Percentiles rank a stretch among this genome's conserved stretches.
Conservation (phyloP, 2,329 filamentous ascomycete species). For the Phyllosticta citriasiana region DNA sequence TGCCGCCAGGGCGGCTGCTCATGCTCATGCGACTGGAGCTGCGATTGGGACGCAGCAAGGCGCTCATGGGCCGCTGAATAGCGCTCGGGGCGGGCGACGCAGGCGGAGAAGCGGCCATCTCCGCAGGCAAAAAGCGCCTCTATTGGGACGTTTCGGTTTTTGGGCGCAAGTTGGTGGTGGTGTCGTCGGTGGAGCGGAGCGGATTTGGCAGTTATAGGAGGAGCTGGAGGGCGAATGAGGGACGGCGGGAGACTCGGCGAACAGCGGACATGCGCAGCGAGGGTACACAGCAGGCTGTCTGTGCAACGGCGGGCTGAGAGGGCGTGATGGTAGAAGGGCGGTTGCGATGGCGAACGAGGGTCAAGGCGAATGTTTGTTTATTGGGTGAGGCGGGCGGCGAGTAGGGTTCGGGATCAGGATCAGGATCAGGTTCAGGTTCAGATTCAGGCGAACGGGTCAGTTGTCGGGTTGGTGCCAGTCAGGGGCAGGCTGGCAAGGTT, state of each 20-base stretch:
- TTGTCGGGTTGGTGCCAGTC: not conserved
- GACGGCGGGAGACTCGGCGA: not conserved
- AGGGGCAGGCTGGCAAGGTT: not conserved
- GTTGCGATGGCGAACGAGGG: not conserved
- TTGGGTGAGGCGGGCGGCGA: not conserved
- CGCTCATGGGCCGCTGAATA: conserved; percentile 64
- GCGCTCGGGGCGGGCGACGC: conserved; percentile 25
- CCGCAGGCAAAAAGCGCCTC: not conserved
- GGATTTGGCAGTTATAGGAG: not conserved
- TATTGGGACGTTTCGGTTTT: not conserved
- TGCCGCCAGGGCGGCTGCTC: conserved; percentile 62
- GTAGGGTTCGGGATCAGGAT: not conserved
- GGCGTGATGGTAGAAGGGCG: not conserved
- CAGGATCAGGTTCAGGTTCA: no score
- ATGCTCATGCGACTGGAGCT: conserved; percentile 82
- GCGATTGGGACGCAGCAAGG: conserved; percentile 64
- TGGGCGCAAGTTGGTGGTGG: not conserved
- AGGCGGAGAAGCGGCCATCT: conserved; percentile 22
- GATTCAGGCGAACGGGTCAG: not conserved
- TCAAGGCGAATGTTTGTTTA: not conserved
- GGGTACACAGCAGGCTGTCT: not conserved
- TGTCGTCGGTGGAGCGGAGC: not conserved
- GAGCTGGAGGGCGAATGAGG: not conserved
- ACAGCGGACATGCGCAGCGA: not conserved
- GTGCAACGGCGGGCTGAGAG: not conserved